Percentiles rank a stretch among this genome's conserved stretches.
Conservation (phyloP, 768 basidiomycete genomes). For the Phylloporus sp. region DNA sequence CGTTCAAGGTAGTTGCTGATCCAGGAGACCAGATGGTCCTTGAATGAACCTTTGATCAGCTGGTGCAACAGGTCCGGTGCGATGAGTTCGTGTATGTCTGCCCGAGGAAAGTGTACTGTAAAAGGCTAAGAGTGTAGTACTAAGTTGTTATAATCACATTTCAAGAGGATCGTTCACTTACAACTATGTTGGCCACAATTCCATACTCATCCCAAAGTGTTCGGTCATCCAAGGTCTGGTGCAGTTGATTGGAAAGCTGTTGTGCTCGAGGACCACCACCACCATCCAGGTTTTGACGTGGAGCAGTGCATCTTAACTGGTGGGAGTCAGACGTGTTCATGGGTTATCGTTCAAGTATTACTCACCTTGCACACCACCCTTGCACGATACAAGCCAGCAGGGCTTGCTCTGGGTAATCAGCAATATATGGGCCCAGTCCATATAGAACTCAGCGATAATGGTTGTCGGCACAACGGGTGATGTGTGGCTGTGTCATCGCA, state of each 20-base stretch:
- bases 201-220: background rate
- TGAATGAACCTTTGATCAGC: background rate
- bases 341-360: no score
- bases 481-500: background rate
- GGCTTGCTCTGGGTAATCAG: background rate
- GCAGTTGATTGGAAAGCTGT: no score
- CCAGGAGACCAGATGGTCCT: background rate
- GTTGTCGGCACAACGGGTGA: background rate
- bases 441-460: background rate
- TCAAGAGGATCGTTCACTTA: background rate
- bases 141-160: no score
- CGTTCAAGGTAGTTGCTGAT: background rate
- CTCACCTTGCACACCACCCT: background rate
- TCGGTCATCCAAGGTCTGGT: background rate
- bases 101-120: background rate
- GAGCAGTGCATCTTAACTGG: background rate
- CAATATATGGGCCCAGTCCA: background rate
- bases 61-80: background rate
- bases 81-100: background rate
- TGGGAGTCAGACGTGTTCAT: no score
- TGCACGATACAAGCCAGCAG: background rate
- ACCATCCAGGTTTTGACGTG: background rate
- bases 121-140: background rate
- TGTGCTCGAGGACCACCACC: background rate
- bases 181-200: background rate